Base-by-base conservation (phyloP, 208 protist species). In the Crithidia thermophila region DNA sequence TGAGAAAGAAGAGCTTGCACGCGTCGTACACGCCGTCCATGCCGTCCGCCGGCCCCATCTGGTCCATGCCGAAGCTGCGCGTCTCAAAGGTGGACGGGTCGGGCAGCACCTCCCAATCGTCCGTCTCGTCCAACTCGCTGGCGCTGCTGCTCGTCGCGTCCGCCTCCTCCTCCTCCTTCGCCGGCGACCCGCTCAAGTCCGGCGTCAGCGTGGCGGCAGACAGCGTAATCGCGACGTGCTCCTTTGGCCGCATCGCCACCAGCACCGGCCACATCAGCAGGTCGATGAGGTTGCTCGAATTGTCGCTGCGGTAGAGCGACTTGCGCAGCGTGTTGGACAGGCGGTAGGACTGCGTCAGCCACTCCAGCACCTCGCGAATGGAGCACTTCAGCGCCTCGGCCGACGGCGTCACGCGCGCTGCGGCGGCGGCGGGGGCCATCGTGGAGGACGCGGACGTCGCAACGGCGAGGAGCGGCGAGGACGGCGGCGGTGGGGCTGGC, bases 21-120 rank as follows among this genome's bases (percentile, higher is more conserved):
- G 80, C 40, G 40, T 84, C 72, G 55, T 85, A 83, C 36, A 87
- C 46, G n/a, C 31, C 36, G 55, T 84, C 77, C 53, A 85, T 73
- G 0, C 63, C 77, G n/a, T 65, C 63, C 21, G 58, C 40, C 4
- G 73, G 75, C 10, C 51, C 47, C 31, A 81, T 53, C 20, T 31
- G n/a, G 64, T 91, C 80, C 16, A 88, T 56, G 25, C 69, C 79
- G 61, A 69, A 84, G 67, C 77, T 82, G 20, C 59, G 67, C 13
- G 78, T 63, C 25, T 79, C 67, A n/a, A 51, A 61, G 31, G 49
- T 53, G 13, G 65, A 47, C 21, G 47, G 39, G 13, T 68, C 66
- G n/a, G 59, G 40, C 34, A 82, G 56, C 55, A 72, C 60, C 61
- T 84, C 71, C 72, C 63, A 77, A 43, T 78, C 75, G 8, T 75